phyloP scores from a whole-genome alignment of 1,284 basidiomycete genomes.

The Boletus smithii region DNA sequence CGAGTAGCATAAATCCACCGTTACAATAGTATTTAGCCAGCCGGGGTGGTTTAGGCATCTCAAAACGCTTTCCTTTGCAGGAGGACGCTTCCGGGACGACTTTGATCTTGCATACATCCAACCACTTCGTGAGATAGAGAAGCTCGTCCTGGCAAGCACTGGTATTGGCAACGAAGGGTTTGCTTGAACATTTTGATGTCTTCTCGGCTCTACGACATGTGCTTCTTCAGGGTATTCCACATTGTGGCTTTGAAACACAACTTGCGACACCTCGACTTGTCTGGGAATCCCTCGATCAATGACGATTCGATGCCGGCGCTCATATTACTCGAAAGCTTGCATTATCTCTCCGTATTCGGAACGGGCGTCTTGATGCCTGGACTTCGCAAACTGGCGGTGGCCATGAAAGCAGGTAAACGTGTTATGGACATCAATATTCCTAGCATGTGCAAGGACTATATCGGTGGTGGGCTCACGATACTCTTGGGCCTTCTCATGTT shows the following conservation, averaged over 20 bases:
- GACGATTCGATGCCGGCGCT: constrained; percentile 57
- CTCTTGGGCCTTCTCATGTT: background rate
- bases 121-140: constrained; percentile 48
- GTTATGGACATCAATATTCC: constrained; percentile 53
- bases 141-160: constrained; percentile 51
- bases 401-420: constrained; percentile 37
- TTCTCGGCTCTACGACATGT: background rate
- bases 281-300: constrained; percentile 49
- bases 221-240: constrained; percentile 48
- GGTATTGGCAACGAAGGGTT: constrained; percentile 62
- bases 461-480: constrained; percentile 43
- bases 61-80: constrained; percentile 46
- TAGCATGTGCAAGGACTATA: constrained; percentile 47
- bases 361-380: constrained; percentile 56
- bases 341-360: constrained; percentile 48
- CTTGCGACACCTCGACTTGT: constrained; percentile 49
- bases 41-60: constrained; percentile 51
- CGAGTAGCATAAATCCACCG: background rate
- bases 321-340: constrained; percentile 44
- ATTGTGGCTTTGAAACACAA: constrained; percentile 53
- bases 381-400: constrained; percentile 46
- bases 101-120: constrained; percentile 50
- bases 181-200: constrained; percentile 17
- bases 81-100: constrained; percentile 42
- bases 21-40: constrained; percentile 45